Base-by-base conservation (phyloP, 257 asterid genomes). In the Gentiana dahurica region DNA sequence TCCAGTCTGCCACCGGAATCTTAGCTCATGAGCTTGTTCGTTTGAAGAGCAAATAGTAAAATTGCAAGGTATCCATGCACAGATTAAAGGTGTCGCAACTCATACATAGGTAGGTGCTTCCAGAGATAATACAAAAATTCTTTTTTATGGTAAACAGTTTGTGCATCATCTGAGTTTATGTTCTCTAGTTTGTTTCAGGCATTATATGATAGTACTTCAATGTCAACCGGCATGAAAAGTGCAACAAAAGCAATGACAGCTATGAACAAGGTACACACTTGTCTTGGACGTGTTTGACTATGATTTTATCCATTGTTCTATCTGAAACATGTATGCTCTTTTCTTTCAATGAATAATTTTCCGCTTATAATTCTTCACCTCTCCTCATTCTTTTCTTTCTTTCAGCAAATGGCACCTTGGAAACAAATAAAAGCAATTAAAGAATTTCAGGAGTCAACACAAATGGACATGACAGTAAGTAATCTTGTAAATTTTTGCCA, bases 221-320 rank as follows among this genome's bases (percentile, higher is more conserved):
- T 91, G 53, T 81, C 94, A 47, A 91, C 96, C 49, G 98, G 98
- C 44, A 91, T 91, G 92, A 87, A 91, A 79, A 96, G 98, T 68
- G 97, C 98, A 61, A 91, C 98, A 55, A 91, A 87, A 79, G 98
- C 98, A 33, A 91, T 91, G 98, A 59, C 81, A 71, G 95, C 98
- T 71, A 91, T 91, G 98, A 91, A 91, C 77, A 87, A 87, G 95
- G 96, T 85, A 64, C 39, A 34, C 5, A 13, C 11, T 41, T 10
- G 9, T 41, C 9, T 5, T 5, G 46, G 46, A 41, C 24, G 24
- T 15, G 46, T 41, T 10, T 41, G 46, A 41, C 46, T 2, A 7
- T 41, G 46, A 2, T 41, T 41, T 41, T 15, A 15, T 15, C 24
- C 24, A 15, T 15, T 15, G 24, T 15, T 15, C 24, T 15, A 15